These are phyloP conservation scores for Pleurotus eryngii DNA, from an alignment of 768 basidiomycete species.

Conservation along the genomic window DNA sequence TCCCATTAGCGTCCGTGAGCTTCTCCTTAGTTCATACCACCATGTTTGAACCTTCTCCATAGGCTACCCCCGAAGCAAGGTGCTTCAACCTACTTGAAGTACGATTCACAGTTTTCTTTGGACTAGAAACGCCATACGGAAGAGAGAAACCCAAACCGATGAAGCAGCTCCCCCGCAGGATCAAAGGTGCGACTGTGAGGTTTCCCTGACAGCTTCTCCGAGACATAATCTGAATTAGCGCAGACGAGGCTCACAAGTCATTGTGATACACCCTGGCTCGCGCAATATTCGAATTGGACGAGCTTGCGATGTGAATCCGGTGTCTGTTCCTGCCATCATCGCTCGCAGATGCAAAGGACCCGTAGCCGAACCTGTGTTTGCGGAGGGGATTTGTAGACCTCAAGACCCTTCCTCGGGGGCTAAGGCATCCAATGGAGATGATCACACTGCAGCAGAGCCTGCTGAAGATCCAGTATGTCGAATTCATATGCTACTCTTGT, in stretches of 20 bases:
- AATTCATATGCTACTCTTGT: neutral
- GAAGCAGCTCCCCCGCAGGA: constrained; percentile 37
- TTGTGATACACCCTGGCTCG: constrained; percentile 81
- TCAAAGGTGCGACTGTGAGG: constrained; percentile 38
- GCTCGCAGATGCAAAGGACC: constrained; percentile 57
- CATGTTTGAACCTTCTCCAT: constrained; percentile 3
- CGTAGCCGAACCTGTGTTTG: constrained; percentile 38
- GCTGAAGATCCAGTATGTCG: constrained; percentile 64
- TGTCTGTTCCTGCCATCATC: constrained; percentile 65
- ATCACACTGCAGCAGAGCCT: constrained; percentile 41
- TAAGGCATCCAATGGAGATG: constrained; percentile 38
- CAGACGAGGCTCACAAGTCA: constrained; percentile 74
- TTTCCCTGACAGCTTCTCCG: constrained; percentile 9
- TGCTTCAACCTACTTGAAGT: constrained; percentile 74
- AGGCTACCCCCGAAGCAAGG: constrained; percentile 82
- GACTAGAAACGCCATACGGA: constrained; percentile 61
- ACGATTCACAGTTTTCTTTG: constrained; percentile 72
- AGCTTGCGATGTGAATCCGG: constrained; percentile 75
- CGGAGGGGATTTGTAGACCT: constrained; percentile 56
- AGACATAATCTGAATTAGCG: constrained; percentile 26
- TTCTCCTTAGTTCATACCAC: neutral
- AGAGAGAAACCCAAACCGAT: constrained; percentile 41
- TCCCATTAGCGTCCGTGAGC: constrained; percentile 63
- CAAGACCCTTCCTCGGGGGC: constrained; percentile 14
- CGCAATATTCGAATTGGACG: constrained; percentile 69